phyloP scores from a whole-genome alignment of 192 early-diverging fungal genomes.

The Backusella westeae region DNA sequence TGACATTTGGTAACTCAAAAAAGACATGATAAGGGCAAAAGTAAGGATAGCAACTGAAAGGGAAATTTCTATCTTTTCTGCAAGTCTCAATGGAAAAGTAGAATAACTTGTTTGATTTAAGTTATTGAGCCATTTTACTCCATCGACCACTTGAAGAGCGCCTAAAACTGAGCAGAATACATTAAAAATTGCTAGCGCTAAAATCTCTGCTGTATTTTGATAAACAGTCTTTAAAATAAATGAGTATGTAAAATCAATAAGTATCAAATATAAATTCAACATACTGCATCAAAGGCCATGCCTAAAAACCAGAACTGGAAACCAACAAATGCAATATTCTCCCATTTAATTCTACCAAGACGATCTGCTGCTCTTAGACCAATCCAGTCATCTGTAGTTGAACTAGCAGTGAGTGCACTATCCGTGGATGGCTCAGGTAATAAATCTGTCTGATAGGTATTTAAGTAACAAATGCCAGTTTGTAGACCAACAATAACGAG shows the following conservation, averaged over 20 bases:
- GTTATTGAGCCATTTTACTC: constrained; percentile 29
- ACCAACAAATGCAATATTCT: constrained; percentile 39
- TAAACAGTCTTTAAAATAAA: constrained; percentile 30
- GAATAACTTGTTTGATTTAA: constrained; percentile 1
- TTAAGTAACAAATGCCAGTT: constrained; percentile 25
- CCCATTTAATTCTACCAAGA: constrained; percentile 39
- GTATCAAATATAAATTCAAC: not conserved
- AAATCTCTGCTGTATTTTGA: constrained; percentile 40
- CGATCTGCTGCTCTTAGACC: constrained; percentile 23
- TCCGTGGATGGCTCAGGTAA: constrained; percentile 17
- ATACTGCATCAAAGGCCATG: constrained; percentile 41
- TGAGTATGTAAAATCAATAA: not conserved
- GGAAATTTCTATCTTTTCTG: constrained; percentile 35
- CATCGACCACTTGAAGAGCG: constrained; percentile 34
- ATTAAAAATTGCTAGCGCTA: constrained; percentile 36
- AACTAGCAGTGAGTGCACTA: constrained; percentile 1
- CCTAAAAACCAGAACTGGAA: constrained; percentile 40
- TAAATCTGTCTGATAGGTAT: constrained; percentile 19
- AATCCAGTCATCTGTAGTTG: constrained; percentile 7
- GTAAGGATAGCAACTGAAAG: constrained; percentile 27
- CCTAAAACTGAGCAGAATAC: constrained; percentile 36
- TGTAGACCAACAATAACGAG: constrained; percentile 34
- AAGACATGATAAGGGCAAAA: constrained; percentile 26
- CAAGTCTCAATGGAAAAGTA: constrained; percentile 20
- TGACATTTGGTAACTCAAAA: constrained; percentile 32